Base-by-base conservation (phyloP, 2,329 filamentous ascomycete species). In the Aurifilum marmelostoma region DNA sequence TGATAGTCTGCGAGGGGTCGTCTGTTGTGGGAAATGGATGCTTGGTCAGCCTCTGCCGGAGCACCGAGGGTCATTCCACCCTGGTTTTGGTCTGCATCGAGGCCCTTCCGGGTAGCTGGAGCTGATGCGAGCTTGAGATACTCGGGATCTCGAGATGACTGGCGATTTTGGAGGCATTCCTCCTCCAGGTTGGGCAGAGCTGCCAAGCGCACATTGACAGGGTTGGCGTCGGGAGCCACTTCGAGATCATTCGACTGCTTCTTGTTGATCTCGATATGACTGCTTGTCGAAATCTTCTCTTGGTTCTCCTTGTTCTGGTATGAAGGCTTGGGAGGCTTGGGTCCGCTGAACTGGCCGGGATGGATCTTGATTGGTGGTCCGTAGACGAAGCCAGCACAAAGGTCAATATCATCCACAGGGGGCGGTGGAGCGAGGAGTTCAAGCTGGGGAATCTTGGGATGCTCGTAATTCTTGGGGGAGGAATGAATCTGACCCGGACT, bases 331-430 rank as follows among this genome's bases (percentile, higher is more conserved):
- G 63, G 29, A n/a, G 52, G 61, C 16, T 14, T 52, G 0, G 41
- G 61, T 21, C 63, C 43, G 34, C 67, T 43, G 58, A 70, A 70
- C 32, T 71, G 65, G 9, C 65, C 65, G 18, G 68, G 67, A 9
- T 24, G 50, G 29, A 66, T 41, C 32, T 56, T 69, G 29, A 63
- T 16, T 29, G 65, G 63, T 43, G 66, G 62, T 18, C 52, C 63
- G n/a, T 65, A 71, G 7, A 39, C 29, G 59, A 70, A 71, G 56
- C 70, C 66, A 47, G 39, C 39, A 24, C 50, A 63, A 18, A 66
- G 62, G 21, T 71, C 68, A 43, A 64, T 27, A 24, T 58, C 56
- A 11, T 59, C 29, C n/a, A 50, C 18, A n/a, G 58, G 60, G 11
- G 56, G 52, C 6, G 65, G 58, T 24, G 67, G 67, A 29, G 60